Percentiles rank a stretch among this genome's conserved stretches.
Evolutionary conservation across 2,329 filamentous ascomycete genomes (phyloP).

Genomic region (Epichloe typhina): DNA sequence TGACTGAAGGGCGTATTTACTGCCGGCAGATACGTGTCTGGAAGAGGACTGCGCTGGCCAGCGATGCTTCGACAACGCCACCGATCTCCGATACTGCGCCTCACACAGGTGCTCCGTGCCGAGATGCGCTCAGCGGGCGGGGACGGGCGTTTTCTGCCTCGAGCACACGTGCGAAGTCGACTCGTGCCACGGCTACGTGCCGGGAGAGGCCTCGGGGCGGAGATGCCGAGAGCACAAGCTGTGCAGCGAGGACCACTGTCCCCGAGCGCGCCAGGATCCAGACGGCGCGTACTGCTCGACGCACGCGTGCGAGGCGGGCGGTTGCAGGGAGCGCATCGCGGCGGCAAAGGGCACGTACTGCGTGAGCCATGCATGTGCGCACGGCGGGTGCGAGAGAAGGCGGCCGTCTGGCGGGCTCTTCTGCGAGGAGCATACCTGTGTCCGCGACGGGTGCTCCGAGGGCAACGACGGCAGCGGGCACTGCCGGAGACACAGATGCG

Average conservation of each 20-base stretch:
- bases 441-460: too few species aligned
- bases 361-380: too few species aligned
- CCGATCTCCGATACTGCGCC: not conserved
- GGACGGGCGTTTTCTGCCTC: not conserved
- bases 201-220: not conserved
- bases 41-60: not conserved
- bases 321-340: not conserved
- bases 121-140: not conserved
- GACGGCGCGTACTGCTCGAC: not conserved
- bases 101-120: not conserved
- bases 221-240: not conserved
- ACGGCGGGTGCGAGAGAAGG: too few species aligned
- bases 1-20: too few species aligned
- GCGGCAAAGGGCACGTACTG: too few species aligned
- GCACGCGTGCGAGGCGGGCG: not conserved
- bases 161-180: not conserved
- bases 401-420: too few species aligned
- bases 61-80: not conserved
- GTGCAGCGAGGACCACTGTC: not conserved
- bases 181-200: not conserved
- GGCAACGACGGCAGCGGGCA: too few species aligned
- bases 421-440: too few species aligned
- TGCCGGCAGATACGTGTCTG: not conserved
- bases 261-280: not conserved
- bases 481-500: not conserved